Evolutionary conservation across 805 yeast genomes (phyloP), one percentile per base, ranked within the genome.

Genomic region (Kodamaea jinghongensis): DNA sequence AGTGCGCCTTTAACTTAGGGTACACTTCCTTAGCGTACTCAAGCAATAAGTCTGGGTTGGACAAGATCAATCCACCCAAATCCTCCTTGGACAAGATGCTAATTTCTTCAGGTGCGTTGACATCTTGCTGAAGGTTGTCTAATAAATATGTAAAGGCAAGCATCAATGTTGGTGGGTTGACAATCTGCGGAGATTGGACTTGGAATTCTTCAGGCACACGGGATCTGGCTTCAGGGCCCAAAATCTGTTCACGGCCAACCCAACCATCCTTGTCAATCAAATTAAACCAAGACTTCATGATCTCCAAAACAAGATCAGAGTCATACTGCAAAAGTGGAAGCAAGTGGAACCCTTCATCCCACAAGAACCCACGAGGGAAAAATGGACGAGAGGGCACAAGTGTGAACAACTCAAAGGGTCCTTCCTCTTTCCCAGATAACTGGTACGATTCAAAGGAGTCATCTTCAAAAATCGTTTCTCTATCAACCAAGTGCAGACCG

Each of bases 271-370:
- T 86, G 58, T 91, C 96, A 45, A 89, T 86, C 29, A 86, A 63
- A 27, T 73, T 61, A 57, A 91, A 86, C 99, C 99, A 93, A 37
- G 96, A 85, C 54, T 81, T 74, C 42, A 90, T 56, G 12, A 93
- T 81, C 48, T 87, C 93, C 45, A 89, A 68, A 0, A 80, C 86
- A 31, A 90, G 67, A 54, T 87, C 96, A 11, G 86, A 73, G 61
- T 93, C 98, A 56, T 83, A 90, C 34, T 83, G 83, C 50, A 86
- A 61, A 28, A 93, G 67, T 6, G 95, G 95, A 29, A 90, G 67
- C 44, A 91, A 68, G 59, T 91, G 96, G 62, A 93, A 93, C 0
- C 99, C 99, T 63, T 93, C 99, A 62, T 93, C 99, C 99, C 99
- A 93, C 56, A 86, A 88, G 55, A 93, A 93, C 0, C 99, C 99